Base-by-base conservation (phyloP, 2,329 filamentous ascomycete species). In the Pseudocercospora cruenta region DNA sequence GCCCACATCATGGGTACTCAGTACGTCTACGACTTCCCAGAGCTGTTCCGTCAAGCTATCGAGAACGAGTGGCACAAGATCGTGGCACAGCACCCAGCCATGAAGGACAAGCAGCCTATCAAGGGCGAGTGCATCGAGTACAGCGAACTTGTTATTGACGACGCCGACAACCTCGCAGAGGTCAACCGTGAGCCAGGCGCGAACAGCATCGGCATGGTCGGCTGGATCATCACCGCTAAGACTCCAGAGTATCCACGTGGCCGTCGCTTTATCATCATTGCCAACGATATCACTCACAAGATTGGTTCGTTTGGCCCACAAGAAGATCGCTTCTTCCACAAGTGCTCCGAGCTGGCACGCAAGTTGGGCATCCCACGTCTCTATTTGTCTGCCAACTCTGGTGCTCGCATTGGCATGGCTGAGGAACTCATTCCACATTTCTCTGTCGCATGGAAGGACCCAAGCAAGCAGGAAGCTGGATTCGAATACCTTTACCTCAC, bases 211-310 rank as follows among this genome's bases (percentile, higher is more conserved):
- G 95, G 95, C 83, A 99, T 99, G 95, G 94, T 99, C 63, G 95
- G 93, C 72, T 99, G 95, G 95, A 87, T 98, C 71, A 90, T 98
- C 79, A 96, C 92, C 68, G 95, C 94, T 16, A 93, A 89, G 78
- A 98, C 95, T 1, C 95, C 95, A 9, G 95, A 99, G 81, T 99
- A 99, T 79, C 94, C 95, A 65, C 87, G 88, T 70, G 95, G 95
- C 66, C 89, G 95, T 72, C 92, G 92, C 77, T 97, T 98, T 82
- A 89, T 99, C 78, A 92, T 99, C 71, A 90, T 99, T 69, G 94
- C 95, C 86, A 99, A 99, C 86, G 95, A 99, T 78, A 99, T 99
- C 80, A 99, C 95, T 19, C 98, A 93, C 87, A 96, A 96, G 86
- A 99, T 98, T 79, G 95, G 95, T 76, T 97, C 93, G 1, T 99